These are phyloP conservation scores for Ploettnerulaceae sp. DNA, from an alignment of 2,329 filamentous ascomycete genomes.

Conservation along the genomic window DNA sequence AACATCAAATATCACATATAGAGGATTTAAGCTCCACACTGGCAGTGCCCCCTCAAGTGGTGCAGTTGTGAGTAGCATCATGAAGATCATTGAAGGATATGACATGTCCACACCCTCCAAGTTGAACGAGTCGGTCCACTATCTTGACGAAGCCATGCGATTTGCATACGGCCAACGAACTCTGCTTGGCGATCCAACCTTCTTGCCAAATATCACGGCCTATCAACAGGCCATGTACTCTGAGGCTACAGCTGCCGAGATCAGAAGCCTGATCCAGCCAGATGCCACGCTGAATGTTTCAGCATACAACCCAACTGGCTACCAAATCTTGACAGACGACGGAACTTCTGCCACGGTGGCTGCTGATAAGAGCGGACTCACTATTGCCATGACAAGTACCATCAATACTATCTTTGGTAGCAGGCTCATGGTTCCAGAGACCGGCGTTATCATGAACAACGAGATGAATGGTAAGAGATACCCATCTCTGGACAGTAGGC, in stretches of 20 bases:
- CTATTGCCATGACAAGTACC: slow-evolving; percentile 61
- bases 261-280: slow-evolving; percentile 56
- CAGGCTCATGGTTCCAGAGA: slow-evolving; percentile 57
- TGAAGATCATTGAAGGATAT: slow-evolving; percentile 75
- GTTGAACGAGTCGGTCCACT: slow-evolving; percentile 58
- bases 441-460: slow-evolving; percentile 64
- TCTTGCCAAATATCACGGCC: slow-evolving; percentile 51
- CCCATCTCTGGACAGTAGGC: no score
- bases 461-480: slow-evolving; percentile 54
- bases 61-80: slow-evolving; percentile 64
- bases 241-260: slow-evolving; percentile 44
- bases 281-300: slow-evolving; percentile 51
- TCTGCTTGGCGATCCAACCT: slow-evolving; percentile 58
- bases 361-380: slow-evolving; percentile 54
- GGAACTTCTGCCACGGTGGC: slow-evolving; percentile 50
- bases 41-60: slow-evolving; percentile 75
- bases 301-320: slow-evolving; percentile 56
- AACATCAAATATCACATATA: slow-evolving; percentile 59
- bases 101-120: slow-evolving; percentile 52
- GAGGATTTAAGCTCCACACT: slow-evolving; percentile 64
- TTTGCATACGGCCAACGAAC: slow-evolving; percentile 62
- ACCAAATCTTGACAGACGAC: slow-evolving; percentile 49
- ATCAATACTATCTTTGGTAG: slow-evolving; percentile 64
- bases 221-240: slow-evolving; percentile 48
- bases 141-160: slow-evolving; percentile 61